Evolutionary conservation across 225 moss, liverwort and hornwort genomes (phyloP).

Genomic region (Bryum argenteum): DNA sequence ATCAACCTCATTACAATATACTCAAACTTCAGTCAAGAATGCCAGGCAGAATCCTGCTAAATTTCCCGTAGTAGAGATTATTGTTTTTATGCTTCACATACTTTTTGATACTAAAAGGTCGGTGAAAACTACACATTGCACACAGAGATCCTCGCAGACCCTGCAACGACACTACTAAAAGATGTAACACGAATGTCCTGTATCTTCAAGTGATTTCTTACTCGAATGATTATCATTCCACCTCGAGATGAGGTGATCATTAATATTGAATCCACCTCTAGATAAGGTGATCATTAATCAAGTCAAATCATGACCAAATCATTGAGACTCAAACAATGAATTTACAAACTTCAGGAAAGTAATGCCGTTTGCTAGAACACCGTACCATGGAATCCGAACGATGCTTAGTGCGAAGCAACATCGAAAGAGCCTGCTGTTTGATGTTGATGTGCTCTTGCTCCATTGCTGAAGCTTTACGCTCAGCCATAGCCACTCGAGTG

Average conservation of each 20-base stretch:
- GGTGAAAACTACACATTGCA: neutral
- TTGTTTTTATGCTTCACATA: no score
- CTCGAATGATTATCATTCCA: neutral
- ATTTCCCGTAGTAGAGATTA: no score
- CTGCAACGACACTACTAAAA: slow-evolving; percentile 13
- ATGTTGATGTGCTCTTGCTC: slow-evolving; percentile 65
- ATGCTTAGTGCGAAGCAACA: slow-evolving; percentile 81
- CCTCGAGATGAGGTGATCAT: neutral
- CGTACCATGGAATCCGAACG: slow-evolving; percentile 68
- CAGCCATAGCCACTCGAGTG: slow-evolving; percentile 58
- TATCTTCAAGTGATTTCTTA: neutral
- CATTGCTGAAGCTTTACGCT: slow-evolving; percentile 63
- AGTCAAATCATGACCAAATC: slow-evolving; percentile 9
- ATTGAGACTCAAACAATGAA: slow-evolving; percentile 22
- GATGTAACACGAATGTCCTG: neutral
- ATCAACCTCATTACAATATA: slow-evolving; percentile 28
- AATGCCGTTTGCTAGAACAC: slow-evolving; percentile 20
- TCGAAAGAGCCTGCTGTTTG: slow-evolving; percentile 71
- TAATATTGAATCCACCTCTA: neutral
- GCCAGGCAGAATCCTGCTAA: slow-evolving; percentile 1
- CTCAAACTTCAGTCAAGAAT: slow-evolving; percentile 18
- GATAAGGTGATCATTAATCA: slow-evolving; percentile 15
- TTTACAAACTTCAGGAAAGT: slow-evolving; percentile 18
- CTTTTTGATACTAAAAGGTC: no score
- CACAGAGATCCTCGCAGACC: slow-evolving; percentile 7